phyloP scores from a whole-genome alignment of 164 flowering plant species.

The Chloranthus sessilifolius region DNA sequence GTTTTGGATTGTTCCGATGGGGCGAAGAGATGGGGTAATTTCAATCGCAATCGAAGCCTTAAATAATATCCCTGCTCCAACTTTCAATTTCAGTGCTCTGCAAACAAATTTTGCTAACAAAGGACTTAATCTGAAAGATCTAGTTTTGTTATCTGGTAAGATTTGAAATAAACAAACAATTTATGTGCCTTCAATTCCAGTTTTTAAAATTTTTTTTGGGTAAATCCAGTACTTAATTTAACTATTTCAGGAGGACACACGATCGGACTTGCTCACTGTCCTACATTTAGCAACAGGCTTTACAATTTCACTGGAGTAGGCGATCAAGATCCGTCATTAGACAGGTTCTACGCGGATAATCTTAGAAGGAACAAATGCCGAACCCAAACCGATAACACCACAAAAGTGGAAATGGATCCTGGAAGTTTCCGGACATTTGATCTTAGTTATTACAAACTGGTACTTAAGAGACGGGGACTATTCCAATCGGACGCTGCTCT shows the following conservation, averaged over 20 bases:
- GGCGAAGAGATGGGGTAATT: conserved; percentile 67
- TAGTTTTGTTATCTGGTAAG: conserved; percentile 71
- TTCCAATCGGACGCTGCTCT: conserved; percentile 54
- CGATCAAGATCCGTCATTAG: conserved; percentile 19
- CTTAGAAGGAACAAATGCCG: conserved; percentile 10
- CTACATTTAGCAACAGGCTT: conserved; percentile 25
- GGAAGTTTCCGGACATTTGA: conserved; percentile 51
- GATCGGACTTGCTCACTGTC: conserved; percentile 27
- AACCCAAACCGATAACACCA: conserved; percentile 25
- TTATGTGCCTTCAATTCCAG: neutral
- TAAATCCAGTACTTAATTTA: neutral
- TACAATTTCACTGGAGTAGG: conserved; percentile 60
- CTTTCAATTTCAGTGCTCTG: conserved; percentile 48
- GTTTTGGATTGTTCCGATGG: conserved; percentile 74
- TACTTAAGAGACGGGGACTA: conserved; percentile 46
- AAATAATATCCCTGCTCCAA: conserved; percentile 57
- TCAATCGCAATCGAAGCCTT: conserved; percentile 49
- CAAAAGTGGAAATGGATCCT: conserved; percentile 54
- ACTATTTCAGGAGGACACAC: conserved; percentile 26
- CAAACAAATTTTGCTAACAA: conserved; percentile 37
- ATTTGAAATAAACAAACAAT: neutral
- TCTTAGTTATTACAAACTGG: conserved; percentile 28
- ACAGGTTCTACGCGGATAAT: conserved; percentile 4
- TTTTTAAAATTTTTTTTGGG: neutral
- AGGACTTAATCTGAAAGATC: conserved; percentile 60